phyloP scores from a whole-genome alignment of 768 basidiomycete genomes.

The Xanthoconium stramineum region DNA sequence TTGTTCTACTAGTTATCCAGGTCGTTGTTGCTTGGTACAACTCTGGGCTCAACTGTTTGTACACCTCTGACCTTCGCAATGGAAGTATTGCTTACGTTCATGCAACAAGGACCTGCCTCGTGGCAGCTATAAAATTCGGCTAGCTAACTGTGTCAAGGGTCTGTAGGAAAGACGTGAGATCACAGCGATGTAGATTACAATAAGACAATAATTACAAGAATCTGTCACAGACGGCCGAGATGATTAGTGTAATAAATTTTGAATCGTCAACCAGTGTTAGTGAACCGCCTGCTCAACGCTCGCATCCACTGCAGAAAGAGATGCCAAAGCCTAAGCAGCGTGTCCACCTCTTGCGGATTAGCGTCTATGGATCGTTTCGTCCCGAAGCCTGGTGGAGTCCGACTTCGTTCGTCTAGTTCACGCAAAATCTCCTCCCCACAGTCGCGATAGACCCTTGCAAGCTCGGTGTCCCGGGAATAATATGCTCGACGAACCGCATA shows the following conservation, averaged over 20 bases:
- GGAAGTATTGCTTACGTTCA: slow-evolving; percentile 1
- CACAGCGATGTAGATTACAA: background rate
- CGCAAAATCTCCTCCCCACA: slow-evolving; percentile 50
- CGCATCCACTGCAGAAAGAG: slow-evolving; percentile 30
- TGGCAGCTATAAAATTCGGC: slow-evolving; percentile 12
- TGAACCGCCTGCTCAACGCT: slow-evolving; percentile 8
- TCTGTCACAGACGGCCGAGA: background rate
- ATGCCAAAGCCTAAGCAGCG: slow-evolving; percentile 22
- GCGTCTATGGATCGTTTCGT: slow-evolving; percentile 9
- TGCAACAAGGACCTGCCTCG: slow-evolving; percentile 18
- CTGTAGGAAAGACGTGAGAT: background rate
- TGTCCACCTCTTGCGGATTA: background rate
- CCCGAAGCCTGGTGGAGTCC: background rate
- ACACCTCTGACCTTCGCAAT: background rate
- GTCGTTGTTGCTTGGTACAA: slow-evolving; percentile 2
- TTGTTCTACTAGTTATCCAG: background rate
- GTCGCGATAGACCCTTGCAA: slow-evolving; percentile 50
- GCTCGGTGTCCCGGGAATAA: slow-evolving; percentile 54
- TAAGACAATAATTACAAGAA: background rate
- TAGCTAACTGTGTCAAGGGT: slow-evolving; percentile 7
- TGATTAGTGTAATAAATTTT: too few species aligned
- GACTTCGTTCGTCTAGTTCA: slow-evolving; percentile 33
- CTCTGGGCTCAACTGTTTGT: background rate
- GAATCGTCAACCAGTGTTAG: background rate
- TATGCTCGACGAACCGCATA: slow-evolving; percentile 70